Conservation (phyloP, 306 rosid species). For the Herpetospermum pedunculosum region DNA sequence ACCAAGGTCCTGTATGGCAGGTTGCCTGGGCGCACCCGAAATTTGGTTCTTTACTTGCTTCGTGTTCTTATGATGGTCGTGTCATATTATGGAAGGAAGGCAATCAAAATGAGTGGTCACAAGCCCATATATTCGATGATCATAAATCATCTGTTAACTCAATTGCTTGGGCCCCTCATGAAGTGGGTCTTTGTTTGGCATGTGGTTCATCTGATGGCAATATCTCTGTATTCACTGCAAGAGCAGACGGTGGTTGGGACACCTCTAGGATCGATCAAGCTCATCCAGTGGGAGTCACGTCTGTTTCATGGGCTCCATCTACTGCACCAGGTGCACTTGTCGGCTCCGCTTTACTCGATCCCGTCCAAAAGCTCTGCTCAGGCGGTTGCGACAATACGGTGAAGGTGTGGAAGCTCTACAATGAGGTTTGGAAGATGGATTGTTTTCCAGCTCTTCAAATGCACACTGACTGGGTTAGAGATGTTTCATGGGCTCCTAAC, state of each 20-base stretch:
- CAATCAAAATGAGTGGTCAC: slow-evolving; percentile 64
- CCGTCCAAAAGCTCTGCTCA: slow-evolving; percentile 75
- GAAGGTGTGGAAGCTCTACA: slow-evolving; percentile 56
- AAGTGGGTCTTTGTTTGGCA: slow-evolving; percentile 68
- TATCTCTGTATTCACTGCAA: slow-evolving; percentile 59
- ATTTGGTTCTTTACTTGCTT: slow-evolving; percentile 64
- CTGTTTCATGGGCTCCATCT: slow-evolving; percentile 90
- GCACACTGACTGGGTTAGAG: slow-evolving; percentile 83
- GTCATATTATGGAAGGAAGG: slow-evolving; percentile 82
- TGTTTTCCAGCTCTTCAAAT: slow-evolving; percentile 78
- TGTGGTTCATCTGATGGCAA: slow-evolving; percentile 86
- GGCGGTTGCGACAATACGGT: slow-evolving; percentile 87
- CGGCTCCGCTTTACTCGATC: slow-evolving; percentile 67
- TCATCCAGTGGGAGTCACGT: slow-evolving; percentile 85
- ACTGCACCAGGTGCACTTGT: slow-evolving; percentile 67
- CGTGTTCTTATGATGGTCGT: slow-evolving; percentile 64
- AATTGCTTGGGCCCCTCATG: slow-evolving; percentile 78
- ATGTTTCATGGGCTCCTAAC: slow-evolving; percentile 89
- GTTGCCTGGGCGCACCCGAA: slow-evolving; percentile 82
- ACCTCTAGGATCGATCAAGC: slow-evolving; percentile 60
- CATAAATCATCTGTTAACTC: slow-evolving; percentile 74
- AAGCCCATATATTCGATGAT: slow-evolving; percentile 54
- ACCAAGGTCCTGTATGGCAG: slow-evolving; percentile 82
- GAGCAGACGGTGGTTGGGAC: slow-evolving; percentile 77
- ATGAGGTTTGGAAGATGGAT: slow-evolving; percentile 74